A percentile compares a stretch with the other conserved stretches of the same genome.
Evolutionary conservation across 2,329 filamentous ascomycete genomes (phyloP).

Genomic region (Coniochaeta sp.): DNA sequence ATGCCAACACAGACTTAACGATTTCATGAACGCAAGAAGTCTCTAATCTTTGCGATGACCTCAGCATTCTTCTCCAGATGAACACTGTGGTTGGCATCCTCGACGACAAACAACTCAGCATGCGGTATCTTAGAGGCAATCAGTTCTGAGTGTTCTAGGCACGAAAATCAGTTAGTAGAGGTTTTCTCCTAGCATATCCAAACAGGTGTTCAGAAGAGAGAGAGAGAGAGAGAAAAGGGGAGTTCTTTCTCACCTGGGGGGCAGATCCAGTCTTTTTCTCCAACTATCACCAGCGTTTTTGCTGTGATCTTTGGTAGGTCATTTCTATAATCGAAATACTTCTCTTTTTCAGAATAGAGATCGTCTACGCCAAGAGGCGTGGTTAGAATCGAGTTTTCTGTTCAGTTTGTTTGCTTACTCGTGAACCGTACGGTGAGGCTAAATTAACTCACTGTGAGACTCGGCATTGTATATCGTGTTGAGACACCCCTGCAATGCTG

Average conservation of each 20-base stretch:
- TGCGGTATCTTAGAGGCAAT: conserved; percentile 19
- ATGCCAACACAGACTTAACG: no score
- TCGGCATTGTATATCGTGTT: conserved; percentile 16
- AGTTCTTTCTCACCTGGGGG: conserved; percentile 19
- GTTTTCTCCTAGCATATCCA: no score
- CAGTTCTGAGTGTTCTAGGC: conserved; percentile 22
- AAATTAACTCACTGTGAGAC: no score
- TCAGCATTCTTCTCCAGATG: conserved; percentile 24
- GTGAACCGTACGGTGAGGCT: no score
- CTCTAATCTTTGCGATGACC: conserved; percentile 17
- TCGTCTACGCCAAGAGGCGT: conserved; percentile 21
- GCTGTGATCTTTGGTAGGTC: conserved; percentile 20
- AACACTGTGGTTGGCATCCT: conserved; percentile 26
- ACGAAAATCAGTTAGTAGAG: no score
- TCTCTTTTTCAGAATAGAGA: conserved; percentile 25
- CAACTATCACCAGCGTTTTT: conserved; percentile 27
- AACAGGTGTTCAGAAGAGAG: no score
- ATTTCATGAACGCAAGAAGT: background rate
- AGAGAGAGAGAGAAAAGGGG: background rate
- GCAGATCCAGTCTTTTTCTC: conserved; percentile 31
- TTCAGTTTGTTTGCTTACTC: no score
- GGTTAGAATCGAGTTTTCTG: conserved; percentile 2
- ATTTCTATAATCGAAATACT: conserved; percentile 29
- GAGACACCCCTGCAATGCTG: conserved; percentile 20
- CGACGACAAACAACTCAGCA: conserved; percentile 19